phyloP scores from a whole-genome alignment of 371 early-diverging fungal species.

The Fennellomyces sp. region DNA sequence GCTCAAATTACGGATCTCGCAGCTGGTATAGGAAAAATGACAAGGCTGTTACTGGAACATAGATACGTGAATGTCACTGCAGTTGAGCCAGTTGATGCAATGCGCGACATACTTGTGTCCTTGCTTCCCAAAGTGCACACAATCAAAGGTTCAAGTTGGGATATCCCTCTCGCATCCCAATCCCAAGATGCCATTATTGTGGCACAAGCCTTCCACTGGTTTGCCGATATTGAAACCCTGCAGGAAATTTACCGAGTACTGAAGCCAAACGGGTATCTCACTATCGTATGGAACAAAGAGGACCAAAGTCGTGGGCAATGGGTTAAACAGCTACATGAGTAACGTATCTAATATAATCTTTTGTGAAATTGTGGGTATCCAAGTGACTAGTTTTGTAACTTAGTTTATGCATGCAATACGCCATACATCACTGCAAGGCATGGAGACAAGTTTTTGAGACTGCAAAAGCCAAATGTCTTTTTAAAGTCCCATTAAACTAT shows the following conservation, averaged over 20 bases:
- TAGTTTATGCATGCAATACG: constrained; percentile 35
- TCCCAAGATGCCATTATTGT: constrained; percentile 48
- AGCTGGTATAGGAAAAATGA: constrained; percentile 52
- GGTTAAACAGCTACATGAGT: constrained; percentile 40
- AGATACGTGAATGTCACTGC: constrained; percentile 27
- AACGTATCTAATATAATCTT: too few species aligned
- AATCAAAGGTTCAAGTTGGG: constrained; percentile 45
- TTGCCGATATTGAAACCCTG: constrained; percentile 46
- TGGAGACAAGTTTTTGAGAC: constrained; percentile 42
- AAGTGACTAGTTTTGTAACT: too few species aligned
- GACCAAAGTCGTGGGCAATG: constrained; percentile 30
- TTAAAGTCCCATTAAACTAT: constrained; percentile 24
- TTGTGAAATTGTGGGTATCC: too few species aligned
- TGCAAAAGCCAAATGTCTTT: constrained; percentile 25
- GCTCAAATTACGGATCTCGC: constrained; percentile 38
- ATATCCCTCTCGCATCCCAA: constrained; percentile 36
- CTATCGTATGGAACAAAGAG: constrained; percentile 57
- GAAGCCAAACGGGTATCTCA: constrained; percentile 39
- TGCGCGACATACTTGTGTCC: constrained; percentile 39
- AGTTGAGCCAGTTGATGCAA: constrained; percentile 51
- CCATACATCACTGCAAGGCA: constrained; percentile 37
- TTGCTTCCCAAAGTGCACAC: constrained; percentile 25
- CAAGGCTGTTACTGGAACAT: constrained; percentile 25
- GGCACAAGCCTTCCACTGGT: constrained; percentile 68
- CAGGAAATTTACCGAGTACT: constrained; percentile 52